These are phyloP conservation scores for Phoma sp. DNA, from an alignment of 2,329 filamentous ascomycete genomes.

Conservation along the genomic window DNA sequence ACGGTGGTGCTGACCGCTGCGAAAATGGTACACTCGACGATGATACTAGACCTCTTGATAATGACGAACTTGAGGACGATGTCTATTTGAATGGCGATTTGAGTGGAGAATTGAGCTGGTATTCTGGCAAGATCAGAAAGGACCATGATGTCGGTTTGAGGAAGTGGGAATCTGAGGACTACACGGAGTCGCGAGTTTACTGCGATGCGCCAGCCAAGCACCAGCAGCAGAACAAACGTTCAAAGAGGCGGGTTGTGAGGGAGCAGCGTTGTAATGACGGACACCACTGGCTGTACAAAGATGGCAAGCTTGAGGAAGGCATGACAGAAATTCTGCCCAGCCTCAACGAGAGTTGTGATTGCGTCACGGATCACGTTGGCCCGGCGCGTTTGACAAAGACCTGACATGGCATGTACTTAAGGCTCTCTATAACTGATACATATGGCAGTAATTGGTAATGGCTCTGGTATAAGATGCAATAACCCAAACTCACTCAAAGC, in stretches of 20 bases:
- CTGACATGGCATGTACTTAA: background rate
- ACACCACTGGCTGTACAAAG: background rate
- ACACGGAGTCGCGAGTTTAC: too few species aligned
- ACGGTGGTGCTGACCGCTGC: too few species aligned
- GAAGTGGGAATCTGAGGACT: too few species aligned
- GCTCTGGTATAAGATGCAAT: background rate
- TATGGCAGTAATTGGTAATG: background rate
- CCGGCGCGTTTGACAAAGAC: background rate
- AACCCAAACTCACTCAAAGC: slow-evolving; percentile 18
- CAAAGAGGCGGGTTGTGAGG: too few species aligned
- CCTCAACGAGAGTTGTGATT: background rate
- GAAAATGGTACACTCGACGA: background rate
- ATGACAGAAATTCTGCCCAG: background rate
- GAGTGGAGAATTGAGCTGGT: too few species aligned
- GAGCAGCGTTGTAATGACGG: background rate
- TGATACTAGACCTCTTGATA: background rate
- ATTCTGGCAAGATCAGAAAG: background rate
- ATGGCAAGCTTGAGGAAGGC: background rate
- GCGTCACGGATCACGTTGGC: background rate
- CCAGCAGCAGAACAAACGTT: background rate
- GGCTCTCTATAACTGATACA: background rate
- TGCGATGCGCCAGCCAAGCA: too few species aligned
- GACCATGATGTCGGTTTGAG: background rate
- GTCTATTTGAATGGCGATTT: background rate
- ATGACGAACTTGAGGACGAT: background rate